Conservation (phyloP, 2,329 filamentous ascomycete genomes). For the Aaosphaeria pasadenensis region DNA sequence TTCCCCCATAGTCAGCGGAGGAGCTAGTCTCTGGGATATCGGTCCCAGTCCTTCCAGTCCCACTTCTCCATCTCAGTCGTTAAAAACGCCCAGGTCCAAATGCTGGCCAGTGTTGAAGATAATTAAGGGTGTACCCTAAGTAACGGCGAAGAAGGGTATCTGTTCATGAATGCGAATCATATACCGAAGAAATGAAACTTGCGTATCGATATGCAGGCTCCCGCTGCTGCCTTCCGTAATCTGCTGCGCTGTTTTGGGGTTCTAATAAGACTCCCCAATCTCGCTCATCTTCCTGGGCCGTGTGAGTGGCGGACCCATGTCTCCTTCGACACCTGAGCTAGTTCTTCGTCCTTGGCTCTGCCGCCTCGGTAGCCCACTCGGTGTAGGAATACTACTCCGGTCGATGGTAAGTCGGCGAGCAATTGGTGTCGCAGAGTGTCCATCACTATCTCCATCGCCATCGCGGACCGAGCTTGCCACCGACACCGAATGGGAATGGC, state of each 20-base stretch:
- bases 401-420: conserved; percentile 43
- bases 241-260: too few relatives aligned
- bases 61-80: too few relatives aligned
- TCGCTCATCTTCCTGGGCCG: conserved; percentile 51
- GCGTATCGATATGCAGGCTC: conserved; percentile 7
- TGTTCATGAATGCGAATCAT: too few relatives aligned
- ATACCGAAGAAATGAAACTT: conserved; percentile 2
- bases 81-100: too few relatives aligned
- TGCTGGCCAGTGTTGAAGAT: too few relatives aligned
- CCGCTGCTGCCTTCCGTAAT: not conserved
- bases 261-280: conserved; percentile 57
- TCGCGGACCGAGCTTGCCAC: conserved; percentile 39
- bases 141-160: too few relatives aligned
- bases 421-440: conserved; percentile 43
- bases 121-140: too few relatives aligned
- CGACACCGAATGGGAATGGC: conserved; percentile 30
- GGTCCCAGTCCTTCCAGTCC: too few relatives aligned
- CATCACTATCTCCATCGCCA: conserved; percentile 47
- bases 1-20: too few relatives aligned
- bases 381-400: conserved; percentile 50
- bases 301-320: conserved; percentile 44
- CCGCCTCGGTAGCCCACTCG: conserved; percentile 49
- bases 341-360: conserved; percentile 46
- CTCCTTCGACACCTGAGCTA: conserved; percentile 38
- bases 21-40: too few relatives aligned